These are phyloP conservation scores for Penicillium herquei DNA, from an alignment of 495 filamentous ascomycete species.

Conservation along the genomic window DNA sequence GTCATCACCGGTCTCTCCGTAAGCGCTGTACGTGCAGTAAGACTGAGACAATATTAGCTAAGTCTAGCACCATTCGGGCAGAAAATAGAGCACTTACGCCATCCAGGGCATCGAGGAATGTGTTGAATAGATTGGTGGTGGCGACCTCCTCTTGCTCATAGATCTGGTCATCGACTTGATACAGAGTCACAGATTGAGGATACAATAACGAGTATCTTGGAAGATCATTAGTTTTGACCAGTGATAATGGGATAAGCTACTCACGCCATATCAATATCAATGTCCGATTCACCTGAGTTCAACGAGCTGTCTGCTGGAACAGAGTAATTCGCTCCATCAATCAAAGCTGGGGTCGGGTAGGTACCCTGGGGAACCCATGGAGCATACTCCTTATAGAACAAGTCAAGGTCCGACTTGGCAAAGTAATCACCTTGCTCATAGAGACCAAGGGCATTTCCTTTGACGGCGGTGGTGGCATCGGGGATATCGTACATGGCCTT, in stretches of 20 bases:
- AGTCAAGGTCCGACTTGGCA: slow-evolving; percentile 55
- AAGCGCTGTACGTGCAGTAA: slow-evolving; percentile 34
- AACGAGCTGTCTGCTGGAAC: slow-evolving; percentile 24
- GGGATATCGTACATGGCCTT: slow-evolving; percentile 54
- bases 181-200: slow-evolving; percentile 56
- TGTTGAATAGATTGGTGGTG: slow-evolving; percentile 45
- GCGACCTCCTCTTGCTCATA: slow-evolving; percentile 35
- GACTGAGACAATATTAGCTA: slow-evolving; percentile 15
- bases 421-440: slow-evolving; percentile 49
- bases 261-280: slow-evolving; percentile 47
- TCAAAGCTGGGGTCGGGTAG: slow-evolving; percentile 38
- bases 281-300: slow-evolving; percentile 42
- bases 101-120: slow-evolving; percentile 58
- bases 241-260: background rate
- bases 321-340: slow-evolving; percentile 43
- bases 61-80: no score
- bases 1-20: slow-evolving; percentile 47
- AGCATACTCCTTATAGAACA: slow-evolving; percentile 53
- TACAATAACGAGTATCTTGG: slow-evolving; percentile 42
- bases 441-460: slow-evolving; percentile 53
- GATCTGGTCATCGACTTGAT: slow-evolving; percentile 54
- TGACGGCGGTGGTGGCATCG: slow-evolving; percentile 28
- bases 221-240: background rate
- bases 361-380: slow-evolving; percentile 41
- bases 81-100: slow-evolving; percentile 25